Base-by-base conservation (phyloP, 306 rosid genomes). In the Ziziphus jujuba region DNA sequence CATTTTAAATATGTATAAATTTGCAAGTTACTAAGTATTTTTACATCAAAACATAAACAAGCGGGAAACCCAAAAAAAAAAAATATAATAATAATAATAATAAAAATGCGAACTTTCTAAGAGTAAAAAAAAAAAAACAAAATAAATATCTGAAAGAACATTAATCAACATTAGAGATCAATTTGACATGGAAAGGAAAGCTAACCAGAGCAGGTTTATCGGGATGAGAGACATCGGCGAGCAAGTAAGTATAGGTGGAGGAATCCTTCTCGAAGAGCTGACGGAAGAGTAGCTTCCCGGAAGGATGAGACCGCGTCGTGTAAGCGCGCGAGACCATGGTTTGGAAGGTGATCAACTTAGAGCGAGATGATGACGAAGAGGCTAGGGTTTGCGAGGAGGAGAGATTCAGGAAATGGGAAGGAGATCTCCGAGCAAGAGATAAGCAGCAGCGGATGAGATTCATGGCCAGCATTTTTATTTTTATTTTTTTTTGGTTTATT, bases 241-340 rank as follows among this genome's bases (percentile, higher is more conserved):
- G 97, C 77, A 93, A 83, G 72, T 90, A 90, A 0, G 99, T 90
- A 65, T 84, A 93, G 48, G 97, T 93, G 33, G 97, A 93, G 2
- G 99, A 93, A 13, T 93, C 99, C 82, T 88, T 90, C 88, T 90
- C 97, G 51, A 90, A 93, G 53, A 93, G 93, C 84, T 93, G 96
- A 23, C 97, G 99, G 25, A 93, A 83, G 78, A 93, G 80, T 59
- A 93, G 92, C 59, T 80, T 90, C 5, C 56, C 22, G 57, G 40
- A 56, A 59, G 66, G 25, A 8, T 35, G 60, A 48, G 67, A 78
- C 63, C 75, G 69, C 56, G 73, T 45, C 76, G 76, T 51, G 28
- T 53, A 78, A 63, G 73, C 23, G 34, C 28, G 52, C 11, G 60
- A 12, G 16, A 70, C 68, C 78, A 73, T 78, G 3, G n/a, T 8